Evolutionary conservation across 192 early-diverging fungal species (phyloP).

Genomic region (Dissophora ornata): DNA sequence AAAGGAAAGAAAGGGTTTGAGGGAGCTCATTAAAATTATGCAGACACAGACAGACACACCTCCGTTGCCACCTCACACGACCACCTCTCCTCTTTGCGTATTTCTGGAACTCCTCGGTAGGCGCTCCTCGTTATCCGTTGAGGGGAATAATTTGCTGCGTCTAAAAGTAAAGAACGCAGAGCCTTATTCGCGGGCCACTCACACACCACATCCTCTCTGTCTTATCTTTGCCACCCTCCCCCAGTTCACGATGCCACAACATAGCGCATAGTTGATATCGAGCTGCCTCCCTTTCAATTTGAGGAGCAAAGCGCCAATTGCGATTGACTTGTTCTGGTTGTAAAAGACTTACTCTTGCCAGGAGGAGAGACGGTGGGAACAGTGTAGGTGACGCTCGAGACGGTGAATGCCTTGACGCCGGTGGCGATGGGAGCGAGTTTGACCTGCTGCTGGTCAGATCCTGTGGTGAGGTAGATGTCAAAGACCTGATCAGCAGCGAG

Average conservation of each 20-base stretch:
- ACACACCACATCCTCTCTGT: no score
- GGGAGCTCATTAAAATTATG: background rate
- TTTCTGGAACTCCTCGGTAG: background rate
- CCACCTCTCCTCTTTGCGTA: background rate
- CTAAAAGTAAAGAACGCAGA: background rate
- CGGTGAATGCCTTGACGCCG: constrained; percentile 1
- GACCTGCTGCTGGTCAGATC: constrained; percentile 14
- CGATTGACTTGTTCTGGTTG: background rate
- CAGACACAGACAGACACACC: no score
- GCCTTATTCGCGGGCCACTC: no score
- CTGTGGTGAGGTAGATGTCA: constrained; percentile 45
- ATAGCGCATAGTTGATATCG: no score
- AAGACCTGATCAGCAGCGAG: constrained; percentile 27
- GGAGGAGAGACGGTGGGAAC: constrained; percentile 36
- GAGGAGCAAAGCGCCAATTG: no score
- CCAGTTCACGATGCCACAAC: no score
- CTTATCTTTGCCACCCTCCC: no score
- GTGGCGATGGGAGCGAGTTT: constrained; percentile 25
- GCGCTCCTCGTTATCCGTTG: background rate
- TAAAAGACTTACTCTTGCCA: constrained; percentile 44
- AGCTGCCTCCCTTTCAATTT: no score
- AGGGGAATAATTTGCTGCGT: background rate
- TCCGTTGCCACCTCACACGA: no score
- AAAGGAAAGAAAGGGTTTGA: background rate
- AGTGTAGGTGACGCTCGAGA: constrained; percentile 4